Evolutionary conservation across 257 asterid species (phyloP).

Genomic region (Solanum piurae): DNA sequence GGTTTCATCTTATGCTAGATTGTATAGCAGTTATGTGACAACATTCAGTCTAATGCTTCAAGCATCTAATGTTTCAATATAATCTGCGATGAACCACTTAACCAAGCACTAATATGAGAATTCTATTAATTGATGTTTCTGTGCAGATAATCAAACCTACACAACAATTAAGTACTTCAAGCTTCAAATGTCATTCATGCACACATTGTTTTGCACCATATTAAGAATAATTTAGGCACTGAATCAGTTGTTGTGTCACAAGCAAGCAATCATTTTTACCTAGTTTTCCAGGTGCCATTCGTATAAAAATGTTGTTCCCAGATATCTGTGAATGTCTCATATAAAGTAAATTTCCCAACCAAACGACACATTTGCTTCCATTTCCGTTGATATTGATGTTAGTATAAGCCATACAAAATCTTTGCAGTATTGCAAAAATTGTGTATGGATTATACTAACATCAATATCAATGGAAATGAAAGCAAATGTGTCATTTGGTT

Average conservation of each 20-base stretch:
- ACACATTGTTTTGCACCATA: background rate
- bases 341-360: slow-evolving; percentile 22
- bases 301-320: slow-evolving; percentile 18
- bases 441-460: slow-evolving; percentile 22
- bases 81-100: background rate
- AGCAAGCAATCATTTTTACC: slow-evolving; percentile 5
- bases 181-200: too few relatives aligned
- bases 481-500: slow-evolving; percentile 22
- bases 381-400: slow-evolving; percentile 8
- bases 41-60: background rate
- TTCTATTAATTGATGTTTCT: background rate
- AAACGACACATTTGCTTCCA: slow-evolving; percentile 20
- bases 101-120: background rate
- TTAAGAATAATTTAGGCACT: background rate
- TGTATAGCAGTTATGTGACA: background rate
- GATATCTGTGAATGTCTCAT: slow-evolving; percentile 2
- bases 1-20: background rate
- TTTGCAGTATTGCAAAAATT: background rate
- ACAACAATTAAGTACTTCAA: background rate
- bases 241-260: background rate
- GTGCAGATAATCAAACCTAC: background rate
- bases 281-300: slow-evolving; percentile 16
- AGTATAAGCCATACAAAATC: slow-evolving; percentile 24
- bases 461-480: slow-evolving; percentile 12
- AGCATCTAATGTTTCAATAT: background rate